A percentile compares a stretch with the other conserved stretches of the same genome.
Evolutionary conservation across 495 filamentous ascomycete species (phyloP).

Genomic region (Tetracladium setigerum): DNA sequence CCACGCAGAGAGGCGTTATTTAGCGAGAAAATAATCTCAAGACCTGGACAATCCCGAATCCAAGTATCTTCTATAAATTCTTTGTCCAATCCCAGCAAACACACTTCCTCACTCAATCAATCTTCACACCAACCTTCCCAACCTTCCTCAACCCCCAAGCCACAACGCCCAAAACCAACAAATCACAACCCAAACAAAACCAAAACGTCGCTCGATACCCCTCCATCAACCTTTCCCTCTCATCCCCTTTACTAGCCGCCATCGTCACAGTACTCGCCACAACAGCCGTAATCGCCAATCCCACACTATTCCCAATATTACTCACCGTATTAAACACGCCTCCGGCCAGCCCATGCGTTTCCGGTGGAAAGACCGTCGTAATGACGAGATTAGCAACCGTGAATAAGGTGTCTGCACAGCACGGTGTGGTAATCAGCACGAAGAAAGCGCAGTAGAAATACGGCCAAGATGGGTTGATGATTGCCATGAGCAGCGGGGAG

Average conservation of each 20-base stretch:
- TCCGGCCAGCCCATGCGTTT: slow-evolving; percentile 53
- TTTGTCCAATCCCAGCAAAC: no score
- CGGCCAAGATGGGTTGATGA: slow-evolving; percentile 31
- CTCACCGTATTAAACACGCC: slow-evolving; percentile 58
- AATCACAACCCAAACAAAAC: slow-evolving; percentile 44
- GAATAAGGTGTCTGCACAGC: slow-evolving; percentile 53
- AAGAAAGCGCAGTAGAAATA: slow-evolving; percentile 55
- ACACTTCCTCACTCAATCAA: no score
- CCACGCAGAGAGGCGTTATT: no score
- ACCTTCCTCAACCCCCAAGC: slow-evolving; percentile 41
- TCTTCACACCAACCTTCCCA: slow-evolving; percentile 48
- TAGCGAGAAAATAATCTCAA: no score
- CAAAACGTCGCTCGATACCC: slow-evolving; percentile 57
- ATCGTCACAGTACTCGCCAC: slow-evolving; percentile 46
- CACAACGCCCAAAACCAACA: slow-evolving; percentile 33
- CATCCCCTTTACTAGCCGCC: slow-evolving; percentile 14
- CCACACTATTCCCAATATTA: slow-evolving; percentile 53
- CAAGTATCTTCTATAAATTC: no score
- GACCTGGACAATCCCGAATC: no score
- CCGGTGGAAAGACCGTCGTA: slow-evolving; percentile 45
- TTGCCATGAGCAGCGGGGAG: slow-evolving; percentile 47
- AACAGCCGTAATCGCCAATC: slow-evolving; percentile 47
- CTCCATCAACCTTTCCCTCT: slow-evolving; percentile 37
- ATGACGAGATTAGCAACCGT: slow-evolving; percentile 56
- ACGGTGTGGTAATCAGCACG: slow-evolving; percentile 39